phyloP scores from a whole-genome alignment of 148 eudicot species.

The Chenopodium berlandieri region DNA sequence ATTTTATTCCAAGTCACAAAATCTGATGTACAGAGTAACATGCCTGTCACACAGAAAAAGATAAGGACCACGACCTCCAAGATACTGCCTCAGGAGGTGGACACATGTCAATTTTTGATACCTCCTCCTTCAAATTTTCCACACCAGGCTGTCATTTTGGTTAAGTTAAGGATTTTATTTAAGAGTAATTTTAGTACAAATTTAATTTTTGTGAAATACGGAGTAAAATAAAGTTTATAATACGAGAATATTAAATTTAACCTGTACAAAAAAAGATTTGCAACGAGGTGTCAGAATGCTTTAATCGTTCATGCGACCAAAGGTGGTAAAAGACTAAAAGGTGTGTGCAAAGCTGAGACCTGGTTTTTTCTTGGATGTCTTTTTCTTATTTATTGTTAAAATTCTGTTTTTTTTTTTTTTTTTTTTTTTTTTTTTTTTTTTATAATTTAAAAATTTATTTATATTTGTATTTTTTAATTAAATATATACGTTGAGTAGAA shows the following conservation, averaged over 20 bases:
- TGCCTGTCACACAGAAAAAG: slow-evolving; percentile 13
- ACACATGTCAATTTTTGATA: slow-evolving; percentile 20
- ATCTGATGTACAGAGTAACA: slow-evolving; percentile 20
- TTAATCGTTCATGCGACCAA: slow-evolving; percentile 8
- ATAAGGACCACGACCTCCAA: slow-evolving; percentile 5
- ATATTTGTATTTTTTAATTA: background rate
- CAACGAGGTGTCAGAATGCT: background rate
- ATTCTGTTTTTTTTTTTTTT: background rate
- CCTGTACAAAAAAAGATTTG: background rate
- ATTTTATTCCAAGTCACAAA: slow-evolving; percentile 1
- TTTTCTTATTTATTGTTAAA: background rate
- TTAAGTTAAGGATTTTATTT: background rate
- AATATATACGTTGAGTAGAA: background rate
- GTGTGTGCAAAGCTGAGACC: background rate
- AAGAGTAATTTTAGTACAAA: background rate
- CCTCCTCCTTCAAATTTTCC: slow-evolving; percentile 2
- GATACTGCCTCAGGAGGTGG: background rate
- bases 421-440: background rate
- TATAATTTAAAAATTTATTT: background rate
- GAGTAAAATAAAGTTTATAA: no score
- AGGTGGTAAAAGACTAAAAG: background rate
- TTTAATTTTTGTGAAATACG: no score
- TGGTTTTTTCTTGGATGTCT: slow-evolving; percentile 4
- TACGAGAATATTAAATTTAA: no score
- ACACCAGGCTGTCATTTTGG: slow-evolving; percentile 10